Evolutionary conservation across 2,329 filamentous ascomycete genomes (phyloP).

Genomic region (Pseudonectria foliicola): DNA sequence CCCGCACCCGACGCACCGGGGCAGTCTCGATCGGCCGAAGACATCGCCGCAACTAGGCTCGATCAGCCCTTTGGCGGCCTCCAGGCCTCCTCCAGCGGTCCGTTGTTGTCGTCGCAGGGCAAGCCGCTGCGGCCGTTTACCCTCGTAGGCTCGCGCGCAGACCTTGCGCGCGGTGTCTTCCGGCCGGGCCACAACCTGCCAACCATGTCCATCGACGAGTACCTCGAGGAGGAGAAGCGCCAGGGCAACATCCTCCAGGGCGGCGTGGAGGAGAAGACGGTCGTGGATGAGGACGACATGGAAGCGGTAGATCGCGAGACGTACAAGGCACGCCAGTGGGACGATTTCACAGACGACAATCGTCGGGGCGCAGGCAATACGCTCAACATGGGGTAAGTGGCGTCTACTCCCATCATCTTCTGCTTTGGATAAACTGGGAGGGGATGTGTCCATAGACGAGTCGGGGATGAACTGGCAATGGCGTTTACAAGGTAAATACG

Average conservation of each 20-base stretch:
- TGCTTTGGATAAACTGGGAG: too few species aligned
- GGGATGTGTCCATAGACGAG: too few species aligned
- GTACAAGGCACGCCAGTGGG: constrained; percentile 90
- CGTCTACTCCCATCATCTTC: background rate
- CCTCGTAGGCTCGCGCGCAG: constrained; percentile 67
- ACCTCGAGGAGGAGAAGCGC: constrained; percentile 81
- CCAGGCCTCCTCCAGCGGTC: constrained; percentile 49
- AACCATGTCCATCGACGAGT: constrained; percentile 97
- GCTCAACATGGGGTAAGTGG: constrained; percentile 59
- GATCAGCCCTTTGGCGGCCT: constrained; percentile 56
- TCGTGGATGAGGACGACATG: constrained; percentile 82
- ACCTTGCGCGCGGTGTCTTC: constrained; percentile 76
- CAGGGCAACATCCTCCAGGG: constrained; percentile 87
- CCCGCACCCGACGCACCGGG: constrained; percentile 39
- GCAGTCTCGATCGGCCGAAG: constrained; percentile 37
- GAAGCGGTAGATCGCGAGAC: constrained; percentile 86
- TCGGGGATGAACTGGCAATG: too few species aligned
- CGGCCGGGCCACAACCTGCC: constrained; percentile 85
- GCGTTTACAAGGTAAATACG: too few species aligned
- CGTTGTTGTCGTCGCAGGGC: constrained; percentile 69
- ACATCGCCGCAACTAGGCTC: constrained; percentile 56
- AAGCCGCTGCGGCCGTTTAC: constrained; percentile 90
- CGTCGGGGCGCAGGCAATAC: constrained; percentile 79
- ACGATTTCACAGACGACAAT: constrained; percentile 88
- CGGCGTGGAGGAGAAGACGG: constrained; percentile 66